These are phyloP conservation scores for Citrus sinensis DNA, from an alignment of 345 rosid genomes.

Conservation along the genomic window DNA sequence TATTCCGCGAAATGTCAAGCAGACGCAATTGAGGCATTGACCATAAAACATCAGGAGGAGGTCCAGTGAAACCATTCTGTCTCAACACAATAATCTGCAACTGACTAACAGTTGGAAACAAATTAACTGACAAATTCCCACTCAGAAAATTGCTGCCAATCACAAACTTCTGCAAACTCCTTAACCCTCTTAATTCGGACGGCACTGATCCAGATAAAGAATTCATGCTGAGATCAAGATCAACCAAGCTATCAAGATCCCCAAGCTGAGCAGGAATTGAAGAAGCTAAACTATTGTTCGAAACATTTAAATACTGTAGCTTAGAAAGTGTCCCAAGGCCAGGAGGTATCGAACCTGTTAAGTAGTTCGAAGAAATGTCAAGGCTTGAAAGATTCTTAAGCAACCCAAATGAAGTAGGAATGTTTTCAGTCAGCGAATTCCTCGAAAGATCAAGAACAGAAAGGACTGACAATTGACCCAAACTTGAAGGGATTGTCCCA, in stretches of 20 bases:
- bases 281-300: slow-evolving; percentile 64
- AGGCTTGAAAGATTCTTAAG: slow-evolving; percentile 55
- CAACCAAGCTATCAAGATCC: slow-evolving; percentile 54
- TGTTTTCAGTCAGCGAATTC: slow-evolving; percentile 59
- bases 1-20: slow-evolving; percentile 73
- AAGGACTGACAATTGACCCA: slow-evolving; percentile 55
- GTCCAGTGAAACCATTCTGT: slow-evolving; percentile 53
- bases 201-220: slow-evolving; percentile 63
- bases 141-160: slow-evolving; percentile 50
- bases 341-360: slow-evolving; percentile 61
- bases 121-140: slow-evolving; percentile 52
- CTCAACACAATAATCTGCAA: slow-evolving; percentile 58
- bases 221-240: slow-evolving; percentile 84
- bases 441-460: slow-evolving; percentile 61
- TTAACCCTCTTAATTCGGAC: slow-evolving; percentile 49
- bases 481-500: slow-evolving; percentile 57
- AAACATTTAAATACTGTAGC: slow-evolving; percentile 69
- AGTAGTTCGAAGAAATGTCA: slow-evolving; percentile 71
- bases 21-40: slow-evolving; percentile 49
- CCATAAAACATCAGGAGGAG: slow-evolving; percentile 53
- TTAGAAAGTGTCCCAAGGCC: slow-evolving; percentile 48
- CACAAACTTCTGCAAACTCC: slow-evolving; percentile 58
- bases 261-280: slow-evolving; percentile 73
- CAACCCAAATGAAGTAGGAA: slow-evolving; percentile 62
- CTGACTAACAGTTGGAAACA: slow-evolving; percentile 53